phyloP scores from a whole-genome alignment of 768 basidiomycete genomes.

The Rhodotorula toruloides region DNA sequence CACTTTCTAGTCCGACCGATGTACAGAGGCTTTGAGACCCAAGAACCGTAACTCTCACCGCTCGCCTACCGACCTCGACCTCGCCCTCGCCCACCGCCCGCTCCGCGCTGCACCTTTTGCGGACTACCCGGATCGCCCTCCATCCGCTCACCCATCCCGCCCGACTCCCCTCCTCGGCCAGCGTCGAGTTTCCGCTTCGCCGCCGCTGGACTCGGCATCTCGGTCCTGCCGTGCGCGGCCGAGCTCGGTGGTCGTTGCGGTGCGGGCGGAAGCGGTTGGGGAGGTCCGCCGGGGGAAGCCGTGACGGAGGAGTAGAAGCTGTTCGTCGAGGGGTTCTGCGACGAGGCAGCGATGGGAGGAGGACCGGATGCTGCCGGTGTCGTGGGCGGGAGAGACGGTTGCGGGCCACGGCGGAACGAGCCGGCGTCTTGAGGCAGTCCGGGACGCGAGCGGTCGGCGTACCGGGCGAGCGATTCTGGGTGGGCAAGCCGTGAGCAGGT shows the following conservation, averaged over 20 bases:
- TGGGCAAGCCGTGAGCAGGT: neutral
- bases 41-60: too few species aligned
- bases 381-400: too few species aligned
- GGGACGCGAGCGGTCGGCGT: conserved; percentile 11
- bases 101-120: conserved; percentile 16
- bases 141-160: too few species aligned
- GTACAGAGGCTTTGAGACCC: too few species aligned
- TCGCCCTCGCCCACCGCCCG: neutral
- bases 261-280: too few species aligned
- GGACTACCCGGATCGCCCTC: conserved; percentile 15
- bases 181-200: conserved; percentile 3
- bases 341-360: conserved; percentile 2
- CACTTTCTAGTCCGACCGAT: too few species aligned
- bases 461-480: conserved; percentile 31
- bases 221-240: neutral
- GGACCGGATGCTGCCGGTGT: too few species aligned
- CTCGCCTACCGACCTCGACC: conserved; percentile 3
- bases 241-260: too few species aligned
- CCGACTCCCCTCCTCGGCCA: neutral
- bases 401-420: neutral
- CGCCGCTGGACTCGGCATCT: neutral
- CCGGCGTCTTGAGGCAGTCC: neutral
- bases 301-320: conserved; percentile 20
- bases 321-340: conserved; percentile 11
- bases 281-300: conserved; percentile 3